Evolutionary conservation across 2,329 filamentous ascomycete species (phyloP), one percentile per base, ranked within the genome.

Genomic region (Graphium sp.): DNA sequence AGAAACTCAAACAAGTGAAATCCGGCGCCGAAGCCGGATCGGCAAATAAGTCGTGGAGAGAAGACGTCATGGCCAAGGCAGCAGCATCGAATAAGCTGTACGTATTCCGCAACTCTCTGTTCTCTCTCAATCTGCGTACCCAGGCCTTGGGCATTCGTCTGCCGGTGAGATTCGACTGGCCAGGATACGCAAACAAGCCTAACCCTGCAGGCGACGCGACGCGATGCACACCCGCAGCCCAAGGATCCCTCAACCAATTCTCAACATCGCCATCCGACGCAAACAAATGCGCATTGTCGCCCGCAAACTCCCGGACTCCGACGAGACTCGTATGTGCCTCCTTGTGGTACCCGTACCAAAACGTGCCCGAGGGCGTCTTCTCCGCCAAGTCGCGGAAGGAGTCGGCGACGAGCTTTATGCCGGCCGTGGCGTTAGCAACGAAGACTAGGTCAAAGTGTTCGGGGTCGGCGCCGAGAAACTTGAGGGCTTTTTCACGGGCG

Each of bases 101-200:
- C 2, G 60, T 50, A 30, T 41, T 44, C 22, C 62, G 60, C n/a
- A n/a, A n/a, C 28, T 44, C 21, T n/a, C n/a, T n/a, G n/a, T n/a
- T n/a, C 40, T 32, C 36, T 16, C 58, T 46, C 28, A 73, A 42
- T 15, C 52, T 41, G 26, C 49, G 44, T 24, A 65, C 60, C 85
- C 84, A 94, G 4, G 58, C 50, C 11, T 83, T 46, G 6, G 84
- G 81, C 33, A 82, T 62, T 30, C 81, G 70, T 15, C 64, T 67
- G 3, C 87, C 87, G 37, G 87, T 78, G 77, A 94, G 79, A 44
- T 94, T 93, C 18, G 85, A 94, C 46, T 95, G 87, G 2, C 76
- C 85, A 6, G 87, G 79, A 46, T 83, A 94, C 16, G 82, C 79
- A 47, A 95, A 82, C 1, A 68, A 37, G 10, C 28, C 15, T 7